Base-by-base conservation (phyloP, 192 early-diverging fungal genomes). In the Pilobolus umbonatus region DNA sequence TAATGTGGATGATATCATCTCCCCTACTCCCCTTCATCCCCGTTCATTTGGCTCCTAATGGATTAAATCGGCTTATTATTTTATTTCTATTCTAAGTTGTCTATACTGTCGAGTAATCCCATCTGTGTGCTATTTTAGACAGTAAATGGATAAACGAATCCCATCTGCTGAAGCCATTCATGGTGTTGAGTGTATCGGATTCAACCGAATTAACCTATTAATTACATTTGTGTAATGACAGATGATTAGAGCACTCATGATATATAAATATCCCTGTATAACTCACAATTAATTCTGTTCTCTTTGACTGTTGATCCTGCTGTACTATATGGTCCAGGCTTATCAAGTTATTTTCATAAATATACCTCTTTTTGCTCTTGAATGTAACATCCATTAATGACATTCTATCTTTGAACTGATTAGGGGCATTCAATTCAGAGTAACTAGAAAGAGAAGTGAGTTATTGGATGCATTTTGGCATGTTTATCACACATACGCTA, bases 301-400 rank as follows among this genome's bases (percentile, higher is more conserved):
- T 46, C 11, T 31, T 19, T 34, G 45, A 22, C n/a, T 21, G 28
- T 14, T 39, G 31, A 28, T 59, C 45, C 35, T 59, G 57, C 28
- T 47, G 32, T 24, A 48, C 30, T 17, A 47, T 38, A 8, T 46
- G 46, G 21, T 39, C 48, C 7, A 59, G 11, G 12, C 31, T 48
- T 15, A 59, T 34, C 14, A 59, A 32, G 22, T 31, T 47, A 12
- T 47, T 31, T 2, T 48, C 44, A 48, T 22, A n/a, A 8, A 34
- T 17, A 48, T 59, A 45, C 22, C 6, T 17, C 32, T 34, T 46
- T 21, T 59, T 45, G 35, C 48, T 59, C 36, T 19, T 22, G 48
- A 59, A 59, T 7, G 57, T 46, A 15, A 48, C 45, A 47, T 59
- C 45, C 12, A 46, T 7, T 15, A 59, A n/a, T 21, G 44, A 35